phyloP scores from a whole-genome alignment of 352 stramenopile species.

The Phytophthora brassicae region DNA sequence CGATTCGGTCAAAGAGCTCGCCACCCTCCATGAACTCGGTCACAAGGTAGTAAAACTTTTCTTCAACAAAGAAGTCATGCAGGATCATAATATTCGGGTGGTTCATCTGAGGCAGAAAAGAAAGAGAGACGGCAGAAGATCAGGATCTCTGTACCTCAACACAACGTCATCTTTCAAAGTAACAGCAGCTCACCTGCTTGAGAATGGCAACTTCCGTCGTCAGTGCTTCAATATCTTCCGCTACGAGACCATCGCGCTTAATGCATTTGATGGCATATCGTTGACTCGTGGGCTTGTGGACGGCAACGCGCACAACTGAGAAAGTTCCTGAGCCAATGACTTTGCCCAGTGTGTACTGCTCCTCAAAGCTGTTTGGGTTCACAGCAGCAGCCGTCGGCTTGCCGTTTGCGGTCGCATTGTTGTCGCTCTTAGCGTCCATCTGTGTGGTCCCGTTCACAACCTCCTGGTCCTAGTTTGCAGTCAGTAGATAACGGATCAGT shows the following conservation, averaged over 20 bases:
- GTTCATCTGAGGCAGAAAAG: conserved; percentile 62
- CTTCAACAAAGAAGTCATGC: conserved; percentile 93
- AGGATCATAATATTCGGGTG: conserved; percentile 93
- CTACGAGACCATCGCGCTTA: conserved; percentile 84
- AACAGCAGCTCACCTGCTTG: conserved; percentile 58
- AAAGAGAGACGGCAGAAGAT: conserved; percentile 2
- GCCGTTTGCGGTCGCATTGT: conserved; percentile 19
- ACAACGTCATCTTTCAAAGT: neutral
- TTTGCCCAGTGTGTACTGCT: conserved; percentile 86
- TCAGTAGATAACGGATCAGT: conserved; percentile 3
- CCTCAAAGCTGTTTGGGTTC: conserved; percentile 78
- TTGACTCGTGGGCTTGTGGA: conserved; percentile 80
- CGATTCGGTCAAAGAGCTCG: conserved; percentile 85
- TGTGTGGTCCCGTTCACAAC: conserved; percentile 47
- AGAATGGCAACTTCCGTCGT: conserved; percentile 86
- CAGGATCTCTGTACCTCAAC: neutral
- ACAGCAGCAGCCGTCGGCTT: conserved; percentile 25
- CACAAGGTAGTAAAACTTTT: conserved; percentile 97
- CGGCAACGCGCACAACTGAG: conserved; percentile 85
- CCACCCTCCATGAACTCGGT: conserved; percentile 96
- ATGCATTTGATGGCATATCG: conserved; percentile 93
- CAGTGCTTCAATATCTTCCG: conserved; percentile 85
- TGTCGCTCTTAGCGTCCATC: conserved; percentile 39
- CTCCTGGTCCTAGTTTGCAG: conserved; percentile 35
- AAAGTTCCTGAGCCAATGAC: conserved; percentile 90